Evolutionary conservation across 2,329 filamentous ascomycete species (phyloP), one percentile per base, ranked within the genome.

Genomic region (Pseudocercospora eumusae): DNA sequence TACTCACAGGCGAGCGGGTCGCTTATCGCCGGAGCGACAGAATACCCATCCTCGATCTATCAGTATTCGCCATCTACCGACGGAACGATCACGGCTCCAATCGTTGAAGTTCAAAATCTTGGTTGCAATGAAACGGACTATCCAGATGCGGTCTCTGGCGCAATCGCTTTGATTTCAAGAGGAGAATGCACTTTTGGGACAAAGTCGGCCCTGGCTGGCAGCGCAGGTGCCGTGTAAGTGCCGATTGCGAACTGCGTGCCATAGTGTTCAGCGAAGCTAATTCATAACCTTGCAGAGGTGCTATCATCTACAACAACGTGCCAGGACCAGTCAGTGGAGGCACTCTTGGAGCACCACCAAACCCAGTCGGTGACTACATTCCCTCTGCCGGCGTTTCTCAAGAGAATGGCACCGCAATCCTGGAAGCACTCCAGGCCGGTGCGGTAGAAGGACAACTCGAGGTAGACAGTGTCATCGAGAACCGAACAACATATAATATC

Each of bases 281-380:
- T 40, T 40, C 13, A n/a, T 5, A 13, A 6, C 36, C 13, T 40
- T 40, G 31, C 13, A 40, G 36, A n/a, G 90, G 87, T 1, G 88
- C 87, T 0, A 77, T 95, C 13, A 81, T 95, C 55, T 93, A 90
- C 77, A 92, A 93, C 79, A 88, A 87, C 67, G 85, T 86, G 2
- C 76, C 82, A 0, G 89, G 85, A 56, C 47, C 59, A 20, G 56
- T 70, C 23, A 57, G 55, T 15, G 62, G 66, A 5, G 91, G 90
- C 44, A 93, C 90, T 0, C 80, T 95, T 3, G 89, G 88, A 10
- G 86, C 87, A 0, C 86, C 87, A 0, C 78, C 81, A 10, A 70
- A 86, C 56, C 84, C 78, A 1, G 73, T 78, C 27, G 79, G 79
- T 2, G 71, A 78, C 3, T 85, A 91, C 68, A 80, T 90, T 4